Evolutionary conservation across 2,329 filamentous ascomycete genomes (phyloP).

Genomic region (Arthrobotrys megalospora): DNA sequence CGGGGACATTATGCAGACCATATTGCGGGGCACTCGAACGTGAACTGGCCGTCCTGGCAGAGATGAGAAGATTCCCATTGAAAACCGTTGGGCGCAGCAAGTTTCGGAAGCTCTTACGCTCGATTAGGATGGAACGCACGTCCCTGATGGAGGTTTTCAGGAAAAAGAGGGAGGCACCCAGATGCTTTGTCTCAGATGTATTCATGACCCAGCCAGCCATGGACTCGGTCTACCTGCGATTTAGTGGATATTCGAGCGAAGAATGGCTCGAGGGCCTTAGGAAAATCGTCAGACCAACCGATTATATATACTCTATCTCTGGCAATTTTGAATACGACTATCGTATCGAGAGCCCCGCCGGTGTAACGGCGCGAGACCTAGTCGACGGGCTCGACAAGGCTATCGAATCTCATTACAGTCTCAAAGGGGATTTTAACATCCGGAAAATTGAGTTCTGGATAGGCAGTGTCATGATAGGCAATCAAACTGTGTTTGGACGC

Average conservation of each 20-base stretch:
- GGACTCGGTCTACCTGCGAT: background rate
- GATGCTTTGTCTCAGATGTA: background rate
- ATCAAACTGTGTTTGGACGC: background rate
- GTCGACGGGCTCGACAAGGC: background rate
- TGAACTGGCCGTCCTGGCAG: background rate
- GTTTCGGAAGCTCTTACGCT: background rate
- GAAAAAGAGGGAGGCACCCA: constrained; percentile 4
- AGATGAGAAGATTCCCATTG: background rate
- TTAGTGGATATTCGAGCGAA: background rate
- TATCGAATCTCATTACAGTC: background rate
- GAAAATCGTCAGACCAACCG: background rate
- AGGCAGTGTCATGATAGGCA: too few species aligned
- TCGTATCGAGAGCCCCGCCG: background rate
- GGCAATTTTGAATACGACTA: constrained; percentile 12
- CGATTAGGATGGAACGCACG: background rate
- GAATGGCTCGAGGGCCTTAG: background rate
- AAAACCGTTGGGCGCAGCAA: background rate
- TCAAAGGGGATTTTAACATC: background rate
- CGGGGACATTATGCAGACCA: constrained; percentile 6
- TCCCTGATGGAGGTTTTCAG: background rate
- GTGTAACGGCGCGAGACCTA: background rate
- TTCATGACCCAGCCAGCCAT: background rate
- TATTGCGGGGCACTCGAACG: background rate
- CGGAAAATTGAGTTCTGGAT: constrained; percentile 5
- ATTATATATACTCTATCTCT: background rate